phyloP scores from a whole-genome alignment of 208 protist species.

The Trypanosoma grayi region DNA sequence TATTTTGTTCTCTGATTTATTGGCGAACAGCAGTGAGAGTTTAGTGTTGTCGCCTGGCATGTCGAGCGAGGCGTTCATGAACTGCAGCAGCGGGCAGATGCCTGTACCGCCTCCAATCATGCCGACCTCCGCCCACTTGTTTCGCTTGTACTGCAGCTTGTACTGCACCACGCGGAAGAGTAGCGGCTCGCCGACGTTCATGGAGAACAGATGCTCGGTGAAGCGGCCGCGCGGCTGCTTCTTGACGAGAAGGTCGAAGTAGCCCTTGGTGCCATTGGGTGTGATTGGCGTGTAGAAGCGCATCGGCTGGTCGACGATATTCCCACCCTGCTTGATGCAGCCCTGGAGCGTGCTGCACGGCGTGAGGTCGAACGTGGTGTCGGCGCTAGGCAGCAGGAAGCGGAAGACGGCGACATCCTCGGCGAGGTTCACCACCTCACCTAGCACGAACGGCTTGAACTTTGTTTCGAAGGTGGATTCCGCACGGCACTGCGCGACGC shows the following conservation, averaged over 20 bases:
- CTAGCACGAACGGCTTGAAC: constrained; percentile 79
- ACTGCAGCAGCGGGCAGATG: constrained; percentile 92
- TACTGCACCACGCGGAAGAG: constrained; percentile 79
- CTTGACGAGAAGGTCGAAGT: constrained; percentile 89
- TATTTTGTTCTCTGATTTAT: constrained; percentile 92
- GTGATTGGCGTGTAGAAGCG: constrained; percentile 92
- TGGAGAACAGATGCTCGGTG: constrained; percentile 80
- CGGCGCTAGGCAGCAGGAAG: constrained; percentile 70
- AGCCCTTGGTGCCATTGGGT: constrained; percentile 79
- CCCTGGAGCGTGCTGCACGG: constrained; percentile 84
- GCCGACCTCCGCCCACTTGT: constrained; percentile 75
- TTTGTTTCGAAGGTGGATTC: constrained; percentile 50
- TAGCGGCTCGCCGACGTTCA: constrained; percentile 80
- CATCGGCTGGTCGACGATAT: constrained; percentile 82
- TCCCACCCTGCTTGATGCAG: constrained; percentile 74
- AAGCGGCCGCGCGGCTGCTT: constrained; percentile 81
- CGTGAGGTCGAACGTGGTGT: constrained; percentile 65
- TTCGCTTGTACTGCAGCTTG: constrained; percentile 82
- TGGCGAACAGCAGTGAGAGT: constrained; percentile 86
- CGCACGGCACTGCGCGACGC: constrained; percentile 44
- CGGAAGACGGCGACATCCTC: constrained; percentile 88
- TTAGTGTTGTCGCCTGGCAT: constrained; percentile 80
- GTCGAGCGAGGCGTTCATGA: constrained; percentile 83
- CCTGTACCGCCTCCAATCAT: constrained; percentile 92
- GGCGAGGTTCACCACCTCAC: constrained; percentile 82